These are phyloP conservation scores for Solanum chiquidenum DNA, from an alignment of 257 asterid species.

Conservation along the genomic window DNA sequence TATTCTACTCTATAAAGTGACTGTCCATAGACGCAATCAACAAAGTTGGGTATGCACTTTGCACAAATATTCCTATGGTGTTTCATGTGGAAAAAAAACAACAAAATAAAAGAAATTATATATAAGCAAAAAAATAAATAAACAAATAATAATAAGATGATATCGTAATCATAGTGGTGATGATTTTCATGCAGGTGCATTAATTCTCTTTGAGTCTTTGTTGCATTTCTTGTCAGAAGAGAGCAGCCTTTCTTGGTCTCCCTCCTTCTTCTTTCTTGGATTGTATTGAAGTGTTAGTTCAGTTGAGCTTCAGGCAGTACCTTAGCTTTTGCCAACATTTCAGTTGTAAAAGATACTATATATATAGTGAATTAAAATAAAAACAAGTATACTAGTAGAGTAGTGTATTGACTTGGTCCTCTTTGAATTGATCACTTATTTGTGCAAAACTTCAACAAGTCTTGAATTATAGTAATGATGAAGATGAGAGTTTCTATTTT, in stretches of 20 bases:
- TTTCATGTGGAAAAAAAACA: slow-evolving; percentile 15
- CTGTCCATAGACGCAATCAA: slow-evolving; percentile 9
- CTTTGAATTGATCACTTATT: slow-evolving; percentile 11
- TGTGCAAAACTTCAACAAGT: slow-evolving; percentile 18
- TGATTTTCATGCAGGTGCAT: slow-evolving; percentile 65
- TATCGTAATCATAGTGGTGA: slow-evolving; percentile 60
- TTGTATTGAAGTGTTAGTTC: slow-evolving; percentile 31
- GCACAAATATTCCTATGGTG: slow-evolving; percentile 21
- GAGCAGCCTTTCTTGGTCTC: slow-evolving; percentile 39
- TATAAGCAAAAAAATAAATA: not conserved
- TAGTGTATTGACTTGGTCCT: not conserved
- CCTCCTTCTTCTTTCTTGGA: slow-evolving; percentile 19
- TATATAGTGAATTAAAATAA: not conserved
- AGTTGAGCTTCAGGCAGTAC: slow-evolving; percentile 18
- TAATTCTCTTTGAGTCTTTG: slow-evolving; percentile 21
- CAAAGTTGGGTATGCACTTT: slow-evolving; percentile 20
- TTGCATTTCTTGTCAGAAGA: slow-evolving; percentile 29
- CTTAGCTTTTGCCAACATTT: slow-evolving; percentile 13
- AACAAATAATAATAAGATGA: slow-evolving; percentile 19
- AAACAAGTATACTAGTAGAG: not conserved
- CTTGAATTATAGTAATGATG: slow-evolving; percentile 23
- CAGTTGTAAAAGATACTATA: slow-evolving; percentile 3
- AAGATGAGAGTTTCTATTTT: slow-evolving; percentile 4
- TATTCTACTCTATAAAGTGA: slow-evolving; percentile 15
- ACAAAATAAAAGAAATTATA: slow-evolving; percentile 11